These are phyloP conservation scores for Neofusicoccum umdonicola DNA, from an alignment of 2,329 filamentous ascomycete genomes.

Conservation along the genomic window DNA sequence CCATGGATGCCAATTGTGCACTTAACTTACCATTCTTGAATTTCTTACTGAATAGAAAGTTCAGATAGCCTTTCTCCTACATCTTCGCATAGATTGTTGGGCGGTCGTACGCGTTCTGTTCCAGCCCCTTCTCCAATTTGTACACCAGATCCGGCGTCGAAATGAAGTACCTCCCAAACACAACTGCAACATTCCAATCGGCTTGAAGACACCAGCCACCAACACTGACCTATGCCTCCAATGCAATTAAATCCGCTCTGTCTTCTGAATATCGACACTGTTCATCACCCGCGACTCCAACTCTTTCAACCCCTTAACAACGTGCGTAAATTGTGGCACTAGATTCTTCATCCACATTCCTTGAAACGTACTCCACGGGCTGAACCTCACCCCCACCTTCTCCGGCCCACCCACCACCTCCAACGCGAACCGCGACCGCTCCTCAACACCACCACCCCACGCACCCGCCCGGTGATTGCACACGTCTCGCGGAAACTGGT, in stretches of 20 bases:
- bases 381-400: slow-evolving; percentile 56
- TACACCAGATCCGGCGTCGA: too few relatives aligned
- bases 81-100: too few relatives aligned
- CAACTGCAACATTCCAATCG: too few relatives aligned
- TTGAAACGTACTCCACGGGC: slow-evolving; percentile 57
- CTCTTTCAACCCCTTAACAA: slow-evolving; percentile 51
- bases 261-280: slow-evolving; percentile 31
- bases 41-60: too few relatives aligned
- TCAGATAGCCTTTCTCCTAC: too few relatives aligned
- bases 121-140: too few relatives aligned
- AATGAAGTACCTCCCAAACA: too few relatives aligned
- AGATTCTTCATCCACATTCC: slow-evolving; percentile 63
- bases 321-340: slow-evolving; percentile 60
- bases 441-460: slow-evolving; percentile 50
- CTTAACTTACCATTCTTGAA: too few relatives aligned
- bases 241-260: slow-evolving; percentile 25
- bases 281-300: slow-evolving; percentile 42
- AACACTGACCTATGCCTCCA: slow-evolving; percentile 33
- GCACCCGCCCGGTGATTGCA: slow-evolving; percentile 53
- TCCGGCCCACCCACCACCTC: slow-evolving; percentile 56
- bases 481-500: slow-evolving; percentile 62
- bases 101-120: too few relatives aligned
- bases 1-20: too few relatives aligned
- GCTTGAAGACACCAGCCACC: slow-evolving; percentile 42
- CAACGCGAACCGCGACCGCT: slow-evolving; percentile 52